Base-by-base conservation (phyloP, 2,329 filamentous ascomycete genomes). In the Apiospora pterosperma region DNA sequence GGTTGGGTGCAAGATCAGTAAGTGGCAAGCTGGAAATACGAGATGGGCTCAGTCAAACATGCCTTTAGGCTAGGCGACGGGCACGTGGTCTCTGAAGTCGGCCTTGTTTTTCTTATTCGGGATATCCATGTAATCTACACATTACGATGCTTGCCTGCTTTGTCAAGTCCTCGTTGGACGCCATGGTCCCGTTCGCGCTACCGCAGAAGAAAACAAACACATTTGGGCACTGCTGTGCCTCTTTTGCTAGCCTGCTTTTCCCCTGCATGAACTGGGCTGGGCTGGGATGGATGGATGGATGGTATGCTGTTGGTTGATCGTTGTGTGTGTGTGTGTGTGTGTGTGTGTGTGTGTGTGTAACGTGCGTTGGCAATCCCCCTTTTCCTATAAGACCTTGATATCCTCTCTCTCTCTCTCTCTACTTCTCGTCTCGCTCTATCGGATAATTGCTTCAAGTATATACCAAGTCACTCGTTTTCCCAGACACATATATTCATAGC, bases 381-480 rank as follows among this genome's bases (percentile, higher is more conserved):
- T n/a, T 21, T 19, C 34, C 48, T 55, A 55, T 55, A 55, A 55
- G 48, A 55, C 34, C 48, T 34, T 2, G 48, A 38, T 55, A 25
- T 60, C 36, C 38, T 42, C 44, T 36, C 8, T 4, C 48, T 48
- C 36, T 23, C 28, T 23, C 38, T 44, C 39, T 21, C 25, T 48
- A 38, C 41, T n/a, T 31, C 48, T 42, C 36, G 36, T 44, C 41
- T 48, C 48, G 34, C 60, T 62, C 60, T 41, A n/a, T n/a, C n/a
- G n/a, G n/a, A n/a, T n/a, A n/a, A n/a, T n/a, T n/a, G n/a, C 36
- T 31, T n/a, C 60, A 34, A 34, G 34, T 48, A n/a, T 38, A 61
- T 55, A 61, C 59, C 48, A 55, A 36, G 48, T 58, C 59, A 61
- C 59, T 61, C 59, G 36, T 41, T 61, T 41, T 8, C 36, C 36